Evolutionary conservation across 129 eudicot species (phyloP).

Genomic region (Flaveria brownii): DNA sequence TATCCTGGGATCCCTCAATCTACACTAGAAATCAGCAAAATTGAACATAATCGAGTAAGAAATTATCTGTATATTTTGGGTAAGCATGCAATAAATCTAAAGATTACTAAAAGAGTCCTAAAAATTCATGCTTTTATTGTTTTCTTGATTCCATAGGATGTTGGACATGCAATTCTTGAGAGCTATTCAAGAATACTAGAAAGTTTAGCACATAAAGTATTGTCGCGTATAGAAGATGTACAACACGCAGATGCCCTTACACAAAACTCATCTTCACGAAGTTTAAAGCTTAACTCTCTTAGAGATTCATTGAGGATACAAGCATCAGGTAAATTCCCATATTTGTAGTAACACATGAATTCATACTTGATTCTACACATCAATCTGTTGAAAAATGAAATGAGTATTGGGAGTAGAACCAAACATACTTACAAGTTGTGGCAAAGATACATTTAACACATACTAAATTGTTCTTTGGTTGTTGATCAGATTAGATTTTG

Average conservation of each 20-base stretch:
- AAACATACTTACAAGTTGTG: conserved; percentile 55
- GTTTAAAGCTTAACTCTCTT: conserved; percentile 37
- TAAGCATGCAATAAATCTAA: background rate
- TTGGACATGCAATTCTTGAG: conserved; percentile 88
- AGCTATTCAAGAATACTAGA: conserved; percentile 95
- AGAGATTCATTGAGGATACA: conserved; percentile 31
- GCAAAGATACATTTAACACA: conserved; percentile 48
- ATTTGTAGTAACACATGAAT: conserved; percentile 4
- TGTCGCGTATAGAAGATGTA: conserved; percentile 90
- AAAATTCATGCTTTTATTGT: conserved; percentile 3
- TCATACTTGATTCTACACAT: conserved; percentile 12
- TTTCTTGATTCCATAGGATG: conserved; percentile 52
- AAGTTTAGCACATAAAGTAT: conserved; percentile 74
- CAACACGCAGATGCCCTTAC: conserved; percentile 63
- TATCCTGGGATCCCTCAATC: conserved; percentile 89
- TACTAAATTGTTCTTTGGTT: conserved; percentile 26
- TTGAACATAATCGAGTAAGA: conserved; percentile 80
- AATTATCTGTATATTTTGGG: background rate
- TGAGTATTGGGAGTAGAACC: conserved; percentile 38
- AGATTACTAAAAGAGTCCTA: conserved; percentile 2
- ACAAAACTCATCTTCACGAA: conserved; percentile 44
- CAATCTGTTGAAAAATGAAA: conserved; percentile 20
- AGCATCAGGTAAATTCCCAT: conserved; percentile 34
- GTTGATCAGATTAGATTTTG: conserved; percentile 62
- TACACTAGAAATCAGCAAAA: conserved; percentile 74